Evolutionary conservation across 768 basidiomycete species (phyloP).

Genomic region (Tulasnella calospora): DNA sequence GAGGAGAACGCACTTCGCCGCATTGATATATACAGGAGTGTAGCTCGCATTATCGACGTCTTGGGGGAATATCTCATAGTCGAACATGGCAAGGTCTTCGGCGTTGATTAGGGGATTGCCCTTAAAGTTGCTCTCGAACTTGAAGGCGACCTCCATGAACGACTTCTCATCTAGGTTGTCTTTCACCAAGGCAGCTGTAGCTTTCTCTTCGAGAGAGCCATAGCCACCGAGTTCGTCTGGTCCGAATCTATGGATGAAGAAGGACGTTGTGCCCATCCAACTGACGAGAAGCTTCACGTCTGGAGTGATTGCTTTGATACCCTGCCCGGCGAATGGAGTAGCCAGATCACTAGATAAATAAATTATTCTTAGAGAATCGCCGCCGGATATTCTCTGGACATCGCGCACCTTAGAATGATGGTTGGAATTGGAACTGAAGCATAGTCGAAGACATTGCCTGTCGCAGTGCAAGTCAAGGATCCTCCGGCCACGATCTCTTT

Average conservation of each 20-base stretch:
- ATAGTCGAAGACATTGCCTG: not conserved
- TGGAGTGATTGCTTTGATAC: conserved; percentile 10
- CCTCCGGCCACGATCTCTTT: not conserved
- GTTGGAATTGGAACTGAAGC: not conserved
- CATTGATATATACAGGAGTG: conserved; percentile 1
- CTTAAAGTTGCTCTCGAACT: not conserved
- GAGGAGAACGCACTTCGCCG: too few species aligned
- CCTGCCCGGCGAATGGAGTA: not conserved
- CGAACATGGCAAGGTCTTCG: not conserved
- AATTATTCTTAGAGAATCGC: not conserved
- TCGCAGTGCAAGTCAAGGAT: not conserved
- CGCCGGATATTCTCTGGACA: not conserved
- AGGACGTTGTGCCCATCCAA: not conserved
- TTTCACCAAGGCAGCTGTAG: not conserved
- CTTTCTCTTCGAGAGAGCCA: not conserved
- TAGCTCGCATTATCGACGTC: not conserved
- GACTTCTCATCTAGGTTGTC: not conserved
- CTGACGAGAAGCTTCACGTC: conserved; percentile 1
- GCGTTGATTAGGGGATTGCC: not conserved
- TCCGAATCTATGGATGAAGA: conserved; percentile 3
- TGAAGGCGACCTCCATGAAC: not conserved
- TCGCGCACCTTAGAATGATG: not conserved
- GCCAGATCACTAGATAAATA: not conserved
- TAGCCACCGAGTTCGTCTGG: conserved; percentile 5
- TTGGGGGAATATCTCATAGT: conserved; percentile 18